A percentile compares a stretch with the other conserved stretches of the same genome.
Conservation (phyloP, 352 stramenopile genomes). For the Globisporangium irregulare region DNA sequence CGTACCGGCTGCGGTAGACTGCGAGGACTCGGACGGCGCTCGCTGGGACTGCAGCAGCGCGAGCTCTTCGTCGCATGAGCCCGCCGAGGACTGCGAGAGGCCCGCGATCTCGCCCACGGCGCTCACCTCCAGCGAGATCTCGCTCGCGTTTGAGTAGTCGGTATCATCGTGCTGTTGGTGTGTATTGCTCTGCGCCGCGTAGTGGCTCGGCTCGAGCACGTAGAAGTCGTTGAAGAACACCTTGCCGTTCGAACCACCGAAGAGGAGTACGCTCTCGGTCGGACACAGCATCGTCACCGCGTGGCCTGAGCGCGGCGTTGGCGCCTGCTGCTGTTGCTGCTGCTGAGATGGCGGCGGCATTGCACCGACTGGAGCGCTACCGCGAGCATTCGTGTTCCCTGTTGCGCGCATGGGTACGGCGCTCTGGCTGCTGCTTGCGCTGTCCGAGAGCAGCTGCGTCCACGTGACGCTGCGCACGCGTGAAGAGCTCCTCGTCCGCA, state of each 20-base stretch:
- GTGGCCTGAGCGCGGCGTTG: conserved; percentile 40
- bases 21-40: conserved; percentile 7
- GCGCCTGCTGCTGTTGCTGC: background rate
- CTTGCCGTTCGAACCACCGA: conserved; percentile 57
- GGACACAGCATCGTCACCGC: conserved; percentile 51
- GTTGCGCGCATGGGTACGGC: background rate
- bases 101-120: conserved; percentile 15
- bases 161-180: background rate
- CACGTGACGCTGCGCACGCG: background rate
- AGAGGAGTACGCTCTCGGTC: conserved; percentile 49
- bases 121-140: conserved; percentile 14
- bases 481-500: background rate
- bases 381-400: background rate
- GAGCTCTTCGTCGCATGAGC: conserved; percentile 2
- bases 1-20: background rate
- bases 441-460: conserved; percentile 5
- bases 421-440: background rate
- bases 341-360: background rate
- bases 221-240: conserved; percentile 58
- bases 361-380: background rate
- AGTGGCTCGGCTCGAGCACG: conserved; percentile 14
- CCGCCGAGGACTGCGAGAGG: conserved; percentile 10
- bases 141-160: conserved; percentile 1
- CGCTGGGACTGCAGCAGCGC: conserved; percentile 8
- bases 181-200: conserved; percentile 5